These are phyloP conservation scores for Rhamnella rubrinervis DNA, from an alignment of 331 rosid genomes.

Conservation along the genomic window DNA sequence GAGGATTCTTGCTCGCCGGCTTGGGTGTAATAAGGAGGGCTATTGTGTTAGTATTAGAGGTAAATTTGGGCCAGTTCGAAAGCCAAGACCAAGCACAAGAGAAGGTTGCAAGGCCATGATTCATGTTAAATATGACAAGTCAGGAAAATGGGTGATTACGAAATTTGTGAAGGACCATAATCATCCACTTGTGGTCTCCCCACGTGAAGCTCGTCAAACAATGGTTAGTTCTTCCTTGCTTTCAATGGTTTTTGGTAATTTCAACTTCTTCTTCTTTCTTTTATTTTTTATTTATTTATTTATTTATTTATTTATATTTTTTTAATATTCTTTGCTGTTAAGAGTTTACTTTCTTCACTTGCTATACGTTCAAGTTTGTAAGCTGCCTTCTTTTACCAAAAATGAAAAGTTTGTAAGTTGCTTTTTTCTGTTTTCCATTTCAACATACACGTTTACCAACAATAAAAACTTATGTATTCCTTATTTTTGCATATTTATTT, in stretches of 20 bases:
- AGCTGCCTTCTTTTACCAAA: no score
- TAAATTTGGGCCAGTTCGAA: constrained; percentile 69
- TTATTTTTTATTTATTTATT: no score
- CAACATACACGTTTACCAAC: no score
- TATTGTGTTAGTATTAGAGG: constrained; percentile 77
- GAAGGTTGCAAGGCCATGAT: constrained; percentile 98
- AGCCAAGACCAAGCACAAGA: constrained; percentile 85
- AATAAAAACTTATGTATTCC: no score
- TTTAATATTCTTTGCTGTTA: not conserved
- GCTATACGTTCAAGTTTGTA: no score
- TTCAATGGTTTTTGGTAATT: not conserved
- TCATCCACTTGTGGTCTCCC: constrained; percentile 81
- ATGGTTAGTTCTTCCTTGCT: constrained; percentile 54
- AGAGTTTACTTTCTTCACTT: not conserved
- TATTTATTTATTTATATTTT: no score
- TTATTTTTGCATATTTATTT: no score
- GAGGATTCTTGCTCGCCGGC: constrained; percentile 85
- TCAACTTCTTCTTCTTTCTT: no score
- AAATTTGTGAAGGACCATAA: constrained; percentile 91
- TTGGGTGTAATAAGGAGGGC: constrained; percentile 96
- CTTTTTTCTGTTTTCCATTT: no score
- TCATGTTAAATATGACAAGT: constrained; percentile 80
- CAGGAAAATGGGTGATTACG: constrained; percentile 90
- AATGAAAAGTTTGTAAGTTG: no score
- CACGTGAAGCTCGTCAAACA: constrained; percentile 96